Percentiles rank a stretch among this genome's conserved stretches.
Evolutionary conservation across 2,329 filamentous ascomycete genomes (phyloP).

Genomic region (Coniochaeta sp.): DNA sequence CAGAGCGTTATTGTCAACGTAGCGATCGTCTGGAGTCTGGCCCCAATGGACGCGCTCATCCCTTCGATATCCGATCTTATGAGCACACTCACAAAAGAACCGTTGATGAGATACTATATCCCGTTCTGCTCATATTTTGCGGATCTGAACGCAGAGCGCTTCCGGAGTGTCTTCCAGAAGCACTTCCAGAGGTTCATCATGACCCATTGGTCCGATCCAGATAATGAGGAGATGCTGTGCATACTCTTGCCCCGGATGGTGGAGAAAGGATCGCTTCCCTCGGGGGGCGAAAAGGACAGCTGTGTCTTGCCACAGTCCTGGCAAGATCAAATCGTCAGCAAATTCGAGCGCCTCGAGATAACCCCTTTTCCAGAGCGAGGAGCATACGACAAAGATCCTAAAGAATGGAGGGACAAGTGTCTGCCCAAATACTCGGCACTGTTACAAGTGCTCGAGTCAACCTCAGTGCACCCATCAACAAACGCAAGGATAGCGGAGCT

Average conservation of each 20-base stretch:
- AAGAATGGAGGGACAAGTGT: conserved; percentile 55
- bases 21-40: conserved; percentile 64
- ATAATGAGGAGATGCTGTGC: conserved; percentile 62
- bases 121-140: conserved; percentile 79
- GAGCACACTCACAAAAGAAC: conserved; percentile 56
- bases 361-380: conserved; percentile 59
- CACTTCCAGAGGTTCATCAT: conserved; percentile 80
- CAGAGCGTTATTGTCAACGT: conserved; percentile 47
- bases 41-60: conserved; percentile 73
- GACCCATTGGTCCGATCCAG: conserved; percentile 60
- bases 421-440: conserved; percentile 62
- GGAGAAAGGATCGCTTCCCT: conserved; percentile 45
- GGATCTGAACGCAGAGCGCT: conserved; percentile 64
- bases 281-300: conserved; percentile 41
- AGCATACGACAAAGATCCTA: conserved; percentile 53
- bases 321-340: conserved; percentile 66
- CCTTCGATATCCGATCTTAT: conserved; percentile 60
- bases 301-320: conserved; percentile 57
- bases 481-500: conserved; percentile 59
- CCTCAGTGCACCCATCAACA: conserved; percentile 58
- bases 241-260: conserved; percentile 62
- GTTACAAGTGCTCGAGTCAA: conserved; percentile 53
- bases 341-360: conserved; percentile 58
- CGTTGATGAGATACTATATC: conserved; percentile 67
- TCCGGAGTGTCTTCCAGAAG: conserved; percentile 69